Percentiles rank a stretch among this genome's conserved stretches.
Evolutionary conservation across 768 basidiomycete genomes (phyloP).

Genomic region (Myochromella boudieri): DNA sequence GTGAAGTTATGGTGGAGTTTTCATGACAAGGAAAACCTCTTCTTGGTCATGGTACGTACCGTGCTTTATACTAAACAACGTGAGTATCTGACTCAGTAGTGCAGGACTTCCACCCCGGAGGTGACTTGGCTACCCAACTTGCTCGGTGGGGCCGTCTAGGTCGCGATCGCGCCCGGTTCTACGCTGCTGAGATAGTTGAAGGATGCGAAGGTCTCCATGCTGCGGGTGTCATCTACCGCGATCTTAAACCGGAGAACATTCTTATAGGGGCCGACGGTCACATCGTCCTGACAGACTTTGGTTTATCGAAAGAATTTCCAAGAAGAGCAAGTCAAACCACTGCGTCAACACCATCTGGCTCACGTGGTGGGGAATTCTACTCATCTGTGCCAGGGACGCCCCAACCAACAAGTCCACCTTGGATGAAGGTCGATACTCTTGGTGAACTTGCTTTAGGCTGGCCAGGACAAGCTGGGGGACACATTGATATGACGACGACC

Average conservation of each 20-base stretch:
- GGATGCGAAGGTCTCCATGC: constrained; percentile 94
- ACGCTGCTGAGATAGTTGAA: constrained; percentile 95
- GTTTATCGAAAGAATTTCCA: constrained; percentile 89
- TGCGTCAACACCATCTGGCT: constrained; percentile 58
- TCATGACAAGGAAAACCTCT: constrained; percentile 96
- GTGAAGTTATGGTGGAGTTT: constrained; percentile 97
- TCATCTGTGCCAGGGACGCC: constrained; percentile 47
- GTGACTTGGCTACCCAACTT: constrained; percentile 96
- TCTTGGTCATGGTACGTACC: constrained; percentile 84
- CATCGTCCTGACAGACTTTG: constrained; percentile 97
- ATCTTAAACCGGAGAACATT: constrained; percentile 96
- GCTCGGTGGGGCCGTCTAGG: constrained; percentile 94
- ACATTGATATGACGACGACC: constrained; percentile 72
- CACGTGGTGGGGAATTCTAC: constrained; percentile 50
- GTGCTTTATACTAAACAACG: constrained; percentile 15
- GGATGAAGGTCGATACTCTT: constrained; percentile 70
- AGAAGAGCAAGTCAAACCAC: constrained; percentile 46
- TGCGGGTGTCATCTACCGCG: constrained; percentile 95
- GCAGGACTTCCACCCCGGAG: constrained; percentile 92
- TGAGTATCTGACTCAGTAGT: constrained; percentile 12
- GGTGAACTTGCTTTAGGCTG: constrained; percentile 56
- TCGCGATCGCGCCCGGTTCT: constrained; percentile 92
- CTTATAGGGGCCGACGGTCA: constrained; percentile 94
- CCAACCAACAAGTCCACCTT: constrained; percentile 58
- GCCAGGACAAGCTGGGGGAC: constrained; percentile 50